Percentiles rank a stretch among this genome's conserved stretches.
Conservation (phyloP, 345 rosid genomes). For the Clarkia xantiana region DNA sequence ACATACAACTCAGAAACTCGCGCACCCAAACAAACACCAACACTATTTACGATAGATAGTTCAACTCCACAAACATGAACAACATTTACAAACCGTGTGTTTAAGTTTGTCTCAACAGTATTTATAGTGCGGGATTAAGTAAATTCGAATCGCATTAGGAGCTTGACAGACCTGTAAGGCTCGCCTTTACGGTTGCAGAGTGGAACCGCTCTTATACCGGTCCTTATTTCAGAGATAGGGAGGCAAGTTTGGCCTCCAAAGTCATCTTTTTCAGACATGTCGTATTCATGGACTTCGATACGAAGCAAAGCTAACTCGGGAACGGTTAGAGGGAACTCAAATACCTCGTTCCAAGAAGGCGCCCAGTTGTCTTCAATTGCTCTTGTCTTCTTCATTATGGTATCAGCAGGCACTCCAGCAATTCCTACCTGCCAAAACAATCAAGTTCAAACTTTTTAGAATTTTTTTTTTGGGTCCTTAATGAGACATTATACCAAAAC, state of each 20-base stretch:
- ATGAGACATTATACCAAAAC: too few species aligned
- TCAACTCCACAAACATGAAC: too few species aligned
- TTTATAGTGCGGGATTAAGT: too few species aligned
- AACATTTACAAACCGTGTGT: too few species aligned
- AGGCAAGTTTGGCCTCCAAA: slow-evolving; percentile 43
- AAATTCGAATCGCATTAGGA: slow-evolving; percentile 25
- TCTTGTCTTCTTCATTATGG: slow-evolving; percentile 6
- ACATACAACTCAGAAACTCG: too few species aligned
- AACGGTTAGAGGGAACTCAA: slow-evolving; percentile 23
- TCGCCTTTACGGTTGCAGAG: slow-evolving; percentile 17
- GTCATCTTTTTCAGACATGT: slow-evolving; percentile 21
- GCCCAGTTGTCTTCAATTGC: slow-evolving; percentile 28
- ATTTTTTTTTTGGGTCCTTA: too few species aligned
- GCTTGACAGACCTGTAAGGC: slow-evolving; percentile 12
- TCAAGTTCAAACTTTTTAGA: too few species aligned
- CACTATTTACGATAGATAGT: too few species aligned
- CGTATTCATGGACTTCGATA: slow-evolving; percentile 32
- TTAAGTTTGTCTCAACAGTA: too few species aligned
- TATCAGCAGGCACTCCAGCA: slow-evolving; percentile 36
- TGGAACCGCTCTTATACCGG: slow-evolving; percentile 29
- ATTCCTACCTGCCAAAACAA: slow-evolving; percentile 29
- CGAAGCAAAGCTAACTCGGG: slow-evolving; percentile 47
- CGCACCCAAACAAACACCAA: too few species aligned
- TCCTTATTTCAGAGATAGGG: slow-evolving; percentile 24
- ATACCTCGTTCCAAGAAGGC: slow-evolving; percentile 34